Conservation (phyloP, 2,329 filamentous ascomycete species). For the Metarhizium anisopliae region DNA sequence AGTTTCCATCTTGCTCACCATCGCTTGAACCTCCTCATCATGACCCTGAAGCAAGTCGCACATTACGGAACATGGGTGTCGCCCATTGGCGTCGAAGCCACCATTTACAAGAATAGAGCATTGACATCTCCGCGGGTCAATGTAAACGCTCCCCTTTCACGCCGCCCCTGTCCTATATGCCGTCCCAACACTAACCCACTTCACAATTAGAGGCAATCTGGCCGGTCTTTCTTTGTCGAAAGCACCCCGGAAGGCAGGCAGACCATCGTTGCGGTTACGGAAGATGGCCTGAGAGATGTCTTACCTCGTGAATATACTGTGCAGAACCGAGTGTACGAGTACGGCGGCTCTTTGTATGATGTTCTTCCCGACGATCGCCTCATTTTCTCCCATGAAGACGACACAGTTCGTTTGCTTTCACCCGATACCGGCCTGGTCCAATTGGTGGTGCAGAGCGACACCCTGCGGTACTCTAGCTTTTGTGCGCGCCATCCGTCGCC, state of each 20-base stretch:
- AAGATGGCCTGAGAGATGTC: slow-evolving; percentile 25
- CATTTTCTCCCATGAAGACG: slow-evolving; percentile 36
- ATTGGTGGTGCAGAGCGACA: slow-evolving; percentile 20
- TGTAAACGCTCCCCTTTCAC: slow-evolving; percentile 12
- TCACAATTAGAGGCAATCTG: slow-evolving; percentile 16
- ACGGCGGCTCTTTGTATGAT: slow-evolving; percentile 38
- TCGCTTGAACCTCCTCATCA: slow-evolving; percentile 4
- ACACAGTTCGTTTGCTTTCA: slow-evolving; percentile 33
- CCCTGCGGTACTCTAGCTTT: slow-evolving; percentile 38
- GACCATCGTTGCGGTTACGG: slow-evolving; percentile 33
- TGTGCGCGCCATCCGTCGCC: slow-evolving; percentile 25
- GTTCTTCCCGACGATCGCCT: slow-evolving; percentile 29
- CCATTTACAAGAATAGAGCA: slow-evolving; percentile 23
- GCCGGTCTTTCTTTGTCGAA: slow-evolving; percentile 29
- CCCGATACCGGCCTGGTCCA: slow-evolving; percentile 25
- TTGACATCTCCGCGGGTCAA: slow-evolving; percentile 27
- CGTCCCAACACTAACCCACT: neutral
- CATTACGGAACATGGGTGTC: slow-evolving; percentile 32
- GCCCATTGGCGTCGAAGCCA: slow-evolving; percentile 26
- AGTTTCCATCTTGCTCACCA: neutral
- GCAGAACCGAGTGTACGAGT: slow-evolving; percentile 40
- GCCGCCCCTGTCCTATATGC: neutral
- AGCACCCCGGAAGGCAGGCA: slow-evolving; percentile 29
- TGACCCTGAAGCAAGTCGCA: slow-evolving; percentile 17
- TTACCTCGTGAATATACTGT: slow-evolving; percentile 35